Conservation (phyloP, 2,329 filamentous ascomycete genomes). For the Aspergillus alliaceus region DNA sequence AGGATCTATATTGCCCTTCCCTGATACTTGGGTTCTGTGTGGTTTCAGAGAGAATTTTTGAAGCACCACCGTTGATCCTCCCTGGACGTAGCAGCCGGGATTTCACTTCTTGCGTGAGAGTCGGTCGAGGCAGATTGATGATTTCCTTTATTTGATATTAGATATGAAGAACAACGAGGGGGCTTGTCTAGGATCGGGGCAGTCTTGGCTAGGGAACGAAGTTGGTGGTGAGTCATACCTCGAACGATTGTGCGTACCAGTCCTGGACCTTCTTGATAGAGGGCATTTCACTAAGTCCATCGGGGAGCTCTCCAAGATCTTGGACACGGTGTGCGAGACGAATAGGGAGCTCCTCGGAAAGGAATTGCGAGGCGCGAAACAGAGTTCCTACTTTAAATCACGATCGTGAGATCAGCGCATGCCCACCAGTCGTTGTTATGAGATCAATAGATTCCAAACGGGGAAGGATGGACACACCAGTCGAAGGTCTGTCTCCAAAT, state of each 20-base stretch:
- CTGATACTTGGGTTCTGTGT: slow-evolving; percentile 88
- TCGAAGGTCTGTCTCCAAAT: slow-evolving; percentile 91
- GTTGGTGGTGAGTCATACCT: slow-evolving; percentile 60
- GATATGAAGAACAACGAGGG: background rate
- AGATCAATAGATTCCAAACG: background rate
- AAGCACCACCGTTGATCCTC: slow-evolving; percentile 55
- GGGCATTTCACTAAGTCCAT: slow-evolving; percentile 96
- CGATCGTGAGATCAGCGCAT: slow-evolving; percentile 15
- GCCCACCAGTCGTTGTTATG: slow-evolving; percentile 3
- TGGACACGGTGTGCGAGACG: slow-evolving; percentile 94
- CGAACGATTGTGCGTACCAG: slow-evolving; percentile 99
- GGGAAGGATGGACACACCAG: slow-evolving; percentile 57
- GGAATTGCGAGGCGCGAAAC: slow-evolving; percentile 96
- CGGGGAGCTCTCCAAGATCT: slow-evolving; percentile 86
- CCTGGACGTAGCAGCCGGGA: slow-evolving; percentile 66
- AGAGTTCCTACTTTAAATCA: slow-evolving; percentile 67
- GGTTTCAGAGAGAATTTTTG: slow-evolving; percentile 73
- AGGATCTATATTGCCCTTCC: slow-evolving; percentile 73
- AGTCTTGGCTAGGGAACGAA: background rate
- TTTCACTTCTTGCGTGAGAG: slow-evolving; percentile 71
- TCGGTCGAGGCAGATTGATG: slow-evolving; percentile 77
- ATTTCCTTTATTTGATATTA: slow-evolving; percentile 65
- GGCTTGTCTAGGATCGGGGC: background rate
- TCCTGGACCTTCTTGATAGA: slow-evolving; percentile 93
- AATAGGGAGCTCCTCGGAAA: slow-evolving; percentile 96